Percentiles rank a stretch among this genome's conserved stretches.
phyloP scores from a whole-genome alignment of 495 filamentous ascomycete genomes.

The Mytilinidion resinicola region DNA sequence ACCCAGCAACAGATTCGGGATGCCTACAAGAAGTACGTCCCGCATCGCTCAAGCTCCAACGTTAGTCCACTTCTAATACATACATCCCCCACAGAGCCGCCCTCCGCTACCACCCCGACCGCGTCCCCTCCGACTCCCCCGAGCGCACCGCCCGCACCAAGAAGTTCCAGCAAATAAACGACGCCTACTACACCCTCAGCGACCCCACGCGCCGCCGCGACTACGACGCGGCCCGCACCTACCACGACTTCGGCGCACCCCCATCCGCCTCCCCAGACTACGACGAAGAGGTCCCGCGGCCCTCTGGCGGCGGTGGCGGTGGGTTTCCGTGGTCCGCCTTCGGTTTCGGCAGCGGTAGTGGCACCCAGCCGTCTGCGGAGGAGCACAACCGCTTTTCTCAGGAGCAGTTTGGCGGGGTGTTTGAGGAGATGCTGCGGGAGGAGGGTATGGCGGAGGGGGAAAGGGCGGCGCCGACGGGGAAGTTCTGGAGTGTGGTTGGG shows the following conservation, averaged over 20 bases:
- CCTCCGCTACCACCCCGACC: constrained; percentile 89
- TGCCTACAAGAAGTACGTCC: constrained; percentile 77
- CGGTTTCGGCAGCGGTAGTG: constrained; percentile 45
- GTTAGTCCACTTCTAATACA: constrained; percentile 1
- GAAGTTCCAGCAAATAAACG: constrained; percentile 93
- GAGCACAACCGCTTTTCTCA: constrained; percentile 45
- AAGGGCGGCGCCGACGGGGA: constrained; percentile 51
- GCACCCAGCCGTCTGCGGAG: constrained; percentile 44
- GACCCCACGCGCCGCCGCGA: constrained; percentile 74
- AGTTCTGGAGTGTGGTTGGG: constrained; percentile 82
- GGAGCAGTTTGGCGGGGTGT: constrained; percentile 82
- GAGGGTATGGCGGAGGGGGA: constrained; percentile 71
- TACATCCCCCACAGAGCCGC: constrained; percentile 62
- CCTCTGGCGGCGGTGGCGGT: constrained; percentile 24
- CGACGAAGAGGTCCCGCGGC: constrained; percentile 53
- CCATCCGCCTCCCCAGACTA: constrained; percentile 32
- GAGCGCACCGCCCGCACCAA: constrained; percentile 76
- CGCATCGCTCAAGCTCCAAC: background rate
- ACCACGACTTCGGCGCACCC: constrained; percentile 38
- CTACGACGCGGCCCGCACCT: constrained; percentile 69
- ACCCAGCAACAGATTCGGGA: constrained; percentile 80
- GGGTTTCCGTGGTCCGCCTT: constrained; percentile 56
- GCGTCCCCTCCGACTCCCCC: constrained; percentile 76
- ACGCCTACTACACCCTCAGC: constrained; percentile 94
- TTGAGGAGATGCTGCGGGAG: constrained; percentile 97